Conservation (phyloP, 192 early-diverging fungal species). For the Umbelopsis ramanniana region DNA sequence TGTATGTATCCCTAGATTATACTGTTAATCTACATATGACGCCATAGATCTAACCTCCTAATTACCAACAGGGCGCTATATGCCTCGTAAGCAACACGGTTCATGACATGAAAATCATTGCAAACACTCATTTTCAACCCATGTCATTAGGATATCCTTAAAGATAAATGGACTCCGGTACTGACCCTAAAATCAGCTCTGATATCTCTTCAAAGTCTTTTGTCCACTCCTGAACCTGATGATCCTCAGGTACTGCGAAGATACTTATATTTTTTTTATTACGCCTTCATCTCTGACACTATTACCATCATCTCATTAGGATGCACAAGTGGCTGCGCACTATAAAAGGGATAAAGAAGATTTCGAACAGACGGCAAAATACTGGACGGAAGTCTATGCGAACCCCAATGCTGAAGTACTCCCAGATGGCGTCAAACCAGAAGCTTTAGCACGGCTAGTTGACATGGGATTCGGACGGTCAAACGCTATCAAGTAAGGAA, state of each 20-base stretch:
- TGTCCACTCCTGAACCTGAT: constrained; percentile 55
- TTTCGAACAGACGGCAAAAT: constrained; percentile 48
- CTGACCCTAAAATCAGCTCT: constrained; percentile 59
- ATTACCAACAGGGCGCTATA: constrained; percentile 20
- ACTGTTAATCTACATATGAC: background rate
- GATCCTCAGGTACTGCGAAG: constrained; percentile 49
- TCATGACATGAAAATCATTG: background rate
- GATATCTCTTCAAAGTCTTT: constrained; percentile 51
- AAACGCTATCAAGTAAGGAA: constrained; percentile 3
- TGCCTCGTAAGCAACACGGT: constrained; percentile 18
- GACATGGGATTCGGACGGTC: constrained; percentile 27
- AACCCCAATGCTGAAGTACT: constrained; percentile 28
- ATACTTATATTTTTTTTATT: background rate
- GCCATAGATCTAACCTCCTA: background rate
- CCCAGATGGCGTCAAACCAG: background rate
- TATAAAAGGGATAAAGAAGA: constrained; percentile 44
- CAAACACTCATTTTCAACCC: background rate
- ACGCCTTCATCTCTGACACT: background rate
- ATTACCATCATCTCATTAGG: constrained; percentile 31
- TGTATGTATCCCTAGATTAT: constrained; percentile 28
- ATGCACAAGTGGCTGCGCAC: constrained; percentile 57
- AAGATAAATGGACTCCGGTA: constrained; percentile 80
- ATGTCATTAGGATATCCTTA: constrained; percentile 64
- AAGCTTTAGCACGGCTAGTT: constrained; percentile 10
- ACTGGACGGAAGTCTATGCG: constrained; percentile 57